Evolutionary conservation across 805 yeast species (phyloP), one percentile per base, ranked within the genome.

Genomic region (Priceomyces fermenticarens): DNA sequence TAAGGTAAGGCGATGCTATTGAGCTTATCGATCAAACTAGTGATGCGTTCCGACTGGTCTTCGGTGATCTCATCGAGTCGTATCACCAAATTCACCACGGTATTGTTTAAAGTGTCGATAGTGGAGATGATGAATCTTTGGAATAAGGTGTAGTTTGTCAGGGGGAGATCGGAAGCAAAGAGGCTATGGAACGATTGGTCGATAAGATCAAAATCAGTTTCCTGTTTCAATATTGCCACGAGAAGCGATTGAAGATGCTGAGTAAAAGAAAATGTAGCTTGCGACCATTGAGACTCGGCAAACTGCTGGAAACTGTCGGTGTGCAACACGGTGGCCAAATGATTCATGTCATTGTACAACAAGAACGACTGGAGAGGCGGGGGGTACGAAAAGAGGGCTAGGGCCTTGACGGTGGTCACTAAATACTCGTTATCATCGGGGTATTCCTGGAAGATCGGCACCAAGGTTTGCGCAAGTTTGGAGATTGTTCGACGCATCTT

Each of bases 361-460:
- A 67, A 38, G 35, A 64, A 67, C 32, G 72, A 67, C 29, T 57
- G 43, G 2, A 58, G 45, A 3, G 58, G 41, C 0, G 57, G 39
- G 3, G 73, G 73, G 44, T 70, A 70, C 7, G 58, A 48, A 5
- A 58, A 43, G 10, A 60, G 46, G 6, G 69, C 53, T 32, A 70
- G 46, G 4, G 73, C 54, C 10, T 58, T 48, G 9, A 66, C 54
- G 3, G 69, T 44, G 3, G 59, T 54, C 7, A 64, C 35, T 13
- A 68, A 47, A 8, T 50, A 36, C 7, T 45, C 44, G 3, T 35
- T 23, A 16, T 57, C 55, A 7, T 44, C 30, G 11, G 38, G 42
- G 41, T 50, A 64, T 9, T 53, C 60, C n/a, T 52, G 45, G 17
- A 64, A 42, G 1, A 62, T 44, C 2, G 46, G 43, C 1, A 56